These are phyloP conservation scores for Puccinellia tenuiflora DNA, from an alignment of 176 grass and related monocot species.

Conservation along the genomic window DNA sequence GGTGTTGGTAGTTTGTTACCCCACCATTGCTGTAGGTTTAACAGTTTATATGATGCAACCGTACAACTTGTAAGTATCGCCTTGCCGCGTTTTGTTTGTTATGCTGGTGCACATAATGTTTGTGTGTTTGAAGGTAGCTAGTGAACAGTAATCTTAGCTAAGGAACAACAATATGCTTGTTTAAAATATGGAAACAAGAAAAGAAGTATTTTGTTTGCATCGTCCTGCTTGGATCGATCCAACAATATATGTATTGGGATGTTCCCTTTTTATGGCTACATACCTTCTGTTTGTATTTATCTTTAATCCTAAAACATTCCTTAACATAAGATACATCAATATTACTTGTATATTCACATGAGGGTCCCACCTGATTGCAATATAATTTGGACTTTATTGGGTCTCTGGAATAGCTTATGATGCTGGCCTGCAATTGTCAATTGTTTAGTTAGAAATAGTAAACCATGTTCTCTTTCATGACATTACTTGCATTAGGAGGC, in stretches of 20 bases:
- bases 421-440: background rate
- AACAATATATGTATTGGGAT: background rate
- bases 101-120: background rate
- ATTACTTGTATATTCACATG: background rate
- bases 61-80: background rate
- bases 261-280: background rate
- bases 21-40: background rate
- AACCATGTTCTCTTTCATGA: background rate
- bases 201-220: background rate
- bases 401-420: background rate
- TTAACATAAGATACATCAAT: background rate
- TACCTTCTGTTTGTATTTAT: background rate
- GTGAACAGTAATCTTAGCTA: constrained; percentile 2
- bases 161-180: background rate
- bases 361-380: background rate
- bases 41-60: background rate
- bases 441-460: background rate
- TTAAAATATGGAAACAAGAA: background rate
- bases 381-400: background rate
- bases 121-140: background rate
- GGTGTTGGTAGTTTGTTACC: background rate
- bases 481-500: background rate
- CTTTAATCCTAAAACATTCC: background rate
- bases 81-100: constrained; percentile 7
- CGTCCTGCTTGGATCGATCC: constrained; percentile 9